A percentile compares a stretch with the other conserved stretches of the same genome.
Evolutionary conservation across 2,329 filamentous ascomycete genomes (phyloP).

Genomic region (Nemania serpens): DNA sequence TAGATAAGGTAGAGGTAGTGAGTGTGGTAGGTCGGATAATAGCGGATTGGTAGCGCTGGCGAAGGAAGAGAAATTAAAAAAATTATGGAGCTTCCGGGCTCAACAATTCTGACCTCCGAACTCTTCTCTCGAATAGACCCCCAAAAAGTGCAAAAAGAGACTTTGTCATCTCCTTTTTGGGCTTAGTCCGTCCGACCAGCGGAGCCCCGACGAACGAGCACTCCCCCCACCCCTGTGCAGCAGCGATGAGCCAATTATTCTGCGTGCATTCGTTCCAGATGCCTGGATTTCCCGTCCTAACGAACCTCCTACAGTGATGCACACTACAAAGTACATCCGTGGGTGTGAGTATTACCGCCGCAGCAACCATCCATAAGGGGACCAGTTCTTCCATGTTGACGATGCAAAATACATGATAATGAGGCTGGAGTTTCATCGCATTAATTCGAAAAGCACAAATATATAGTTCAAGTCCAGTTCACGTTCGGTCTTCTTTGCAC

Average conservation of each 20-base stretch:
- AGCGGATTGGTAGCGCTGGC: neutral
- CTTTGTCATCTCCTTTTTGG: slow-evolving; percentile 14
- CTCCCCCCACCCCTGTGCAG: neutral
- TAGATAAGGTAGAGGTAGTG: slow-evolving; percentile 11
- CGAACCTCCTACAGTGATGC: too few species aligned
- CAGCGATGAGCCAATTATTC: slow-evolving; percentile 2
- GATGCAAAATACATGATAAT: too few species aligned
- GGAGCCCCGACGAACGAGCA: slow-evolving; percentile 17
- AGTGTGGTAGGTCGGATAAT: slow-evolving; percentile 1
- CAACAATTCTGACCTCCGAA: slow-evolving; percentile 28
- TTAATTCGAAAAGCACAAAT: neutral
- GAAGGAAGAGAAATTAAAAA: slow-evolving; percentile 15
- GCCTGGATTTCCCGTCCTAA: too few species aligned
- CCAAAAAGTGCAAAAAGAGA: neutral
- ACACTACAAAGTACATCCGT: too few species aligned
- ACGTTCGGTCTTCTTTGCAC: too few species aligned
- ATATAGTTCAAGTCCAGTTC: too few species aligned
- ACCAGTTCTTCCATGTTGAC: too few species aligned
- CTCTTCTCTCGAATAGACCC: neutral
- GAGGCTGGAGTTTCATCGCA: neutral
- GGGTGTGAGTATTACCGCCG: too few species aligned
- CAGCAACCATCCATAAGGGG: too few species aligned
- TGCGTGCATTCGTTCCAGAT: neutral
- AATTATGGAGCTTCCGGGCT: slow-evolving; percentile 30
- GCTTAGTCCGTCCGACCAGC: slow-evolving; percentile 24